phyloP scores from a whole-genome alignment of 768 basidiomycete species.

The Podaxis pistillaris region DNA sequence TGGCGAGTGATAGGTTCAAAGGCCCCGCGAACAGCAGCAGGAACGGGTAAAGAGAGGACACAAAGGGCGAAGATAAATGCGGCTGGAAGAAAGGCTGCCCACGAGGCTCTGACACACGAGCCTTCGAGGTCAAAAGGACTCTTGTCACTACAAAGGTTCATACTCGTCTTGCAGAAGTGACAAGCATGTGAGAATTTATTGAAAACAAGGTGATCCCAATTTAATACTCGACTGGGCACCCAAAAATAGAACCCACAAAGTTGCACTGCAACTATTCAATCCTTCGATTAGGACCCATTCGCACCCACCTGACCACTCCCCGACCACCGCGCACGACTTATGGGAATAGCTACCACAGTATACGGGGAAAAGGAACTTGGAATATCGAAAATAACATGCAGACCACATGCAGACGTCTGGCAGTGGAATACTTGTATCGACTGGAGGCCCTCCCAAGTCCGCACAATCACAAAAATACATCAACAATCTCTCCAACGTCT shows the following conservation, averaged over 20 bases:
- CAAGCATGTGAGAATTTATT: not conserved
- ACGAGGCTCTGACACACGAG: slow-evolving; percentile 48
- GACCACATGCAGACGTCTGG: slow-evolving; percentile 11
- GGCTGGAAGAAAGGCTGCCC: slow-evolving; percentile 49
- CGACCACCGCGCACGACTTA: no score
- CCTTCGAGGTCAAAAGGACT: slow-evolving; percentile 41
- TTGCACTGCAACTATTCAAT: not conserved
- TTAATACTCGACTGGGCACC: not conserved
- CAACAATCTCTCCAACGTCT: no score
- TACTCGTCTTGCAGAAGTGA: slow-evolving; percentile 12
- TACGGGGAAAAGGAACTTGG: not conserved
- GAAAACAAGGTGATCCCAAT: not conserved
- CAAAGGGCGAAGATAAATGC: slow-evolving; percentile 42
- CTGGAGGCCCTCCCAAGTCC: not conserved
- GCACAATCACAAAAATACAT: not conserved
- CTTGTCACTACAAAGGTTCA: slow-evolving; percentile 32
- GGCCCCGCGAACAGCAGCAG: slow-evolving; percentile 22
- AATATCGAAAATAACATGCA: not conserved
- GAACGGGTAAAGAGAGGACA: slow-evolving; percentile 33
- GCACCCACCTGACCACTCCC: no score
- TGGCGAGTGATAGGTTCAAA: slow-evolving; percentile 27
- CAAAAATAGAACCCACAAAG: not conserved
- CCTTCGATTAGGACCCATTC: not conserved
- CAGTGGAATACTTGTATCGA: not conserved
- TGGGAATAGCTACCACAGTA: not conserved